A percentile compares a stretch with the other conserved stretches of the same genome.
These are phyloP conservation scores for Sanghuangporus weigelae DNA, from an alignment of 1,284 basidiomycete species.

Conservation along the genomic window DNA sequence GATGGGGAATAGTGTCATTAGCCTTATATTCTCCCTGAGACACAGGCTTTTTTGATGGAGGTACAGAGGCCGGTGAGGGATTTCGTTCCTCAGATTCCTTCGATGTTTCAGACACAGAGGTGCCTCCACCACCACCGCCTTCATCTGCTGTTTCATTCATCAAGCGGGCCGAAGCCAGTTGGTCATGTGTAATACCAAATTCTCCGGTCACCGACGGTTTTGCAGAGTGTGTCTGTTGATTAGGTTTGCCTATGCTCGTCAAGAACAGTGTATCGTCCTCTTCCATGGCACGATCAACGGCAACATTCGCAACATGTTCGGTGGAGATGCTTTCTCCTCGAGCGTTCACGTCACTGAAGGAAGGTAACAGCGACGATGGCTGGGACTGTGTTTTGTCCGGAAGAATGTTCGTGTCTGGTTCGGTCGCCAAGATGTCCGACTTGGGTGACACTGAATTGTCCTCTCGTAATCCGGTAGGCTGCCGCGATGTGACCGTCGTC, in stretches of 20 bases:
- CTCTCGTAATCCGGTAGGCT: neutral
- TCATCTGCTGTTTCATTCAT: neutral
- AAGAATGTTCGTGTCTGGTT: no score
- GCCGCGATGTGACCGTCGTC: neutral
- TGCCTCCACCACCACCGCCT: no score
- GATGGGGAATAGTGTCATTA: neutral
- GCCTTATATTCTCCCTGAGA: neutral
- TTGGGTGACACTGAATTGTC: neutral
- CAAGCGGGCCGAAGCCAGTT: neutral
- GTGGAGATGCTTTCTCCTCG: neutral
- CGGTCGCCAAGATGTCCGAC: neutral
- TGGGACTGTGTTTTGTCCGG: neutral
- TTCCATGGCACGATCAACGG: slow-evolving; percentile 9
- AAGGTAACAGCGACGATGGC: neutral
- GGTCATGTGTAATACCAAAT: neutral
- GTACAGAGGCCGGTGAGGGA: slow-evolving; percentile 7
- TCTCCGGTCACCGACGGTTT: neutral
- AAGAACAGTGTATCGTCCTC: slow-evolving; percentile 10
- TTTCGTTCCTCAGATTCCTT: neutral
- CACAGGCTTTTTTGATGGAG: neutral
- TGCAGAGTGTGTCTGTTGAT: neutral
- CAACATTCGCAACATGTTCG: neutral
- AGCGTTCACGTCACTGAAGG: slow-evolving; percentile 7
- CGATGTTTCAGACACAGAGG: neutral
- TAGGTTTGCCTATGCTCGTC: neutral